Conservation (phyloP, 2,329 filamentous ascomycete species). For the Hypocrella siamensis region DNA sequence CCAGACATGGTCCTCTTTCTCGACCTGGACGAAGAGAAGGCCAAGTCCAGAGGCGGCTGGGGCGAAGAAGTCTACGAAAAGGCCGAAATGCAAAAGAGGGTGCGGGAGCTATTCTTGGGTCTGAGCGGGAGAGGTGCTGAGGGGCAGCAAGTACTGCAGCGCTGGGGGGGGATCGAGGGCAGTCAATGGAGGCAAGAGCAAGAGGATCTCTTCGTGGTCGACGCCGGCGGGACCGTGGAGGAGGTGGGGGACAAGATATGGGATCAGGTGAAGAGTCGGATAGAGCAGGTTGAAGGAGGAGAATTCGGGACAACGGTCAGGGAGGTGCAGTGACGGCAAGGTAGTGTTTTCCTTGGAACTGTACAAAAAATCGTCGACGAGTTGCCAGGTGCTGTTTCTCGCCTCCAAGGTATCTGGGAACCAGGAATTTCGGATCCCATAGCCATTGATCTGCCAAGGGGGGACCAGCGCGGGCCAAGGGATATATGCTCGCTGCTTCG, state of each 20-base stretch:
- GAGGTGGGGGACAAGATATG: slow-evolving; percentile 42
- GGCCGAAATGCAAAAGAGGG: slow-evolving; percentile 63
- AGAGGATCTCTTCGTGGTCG: slow-evolving; percentile 37
- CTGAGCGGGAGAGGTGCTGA: slow-evolving; percentile 25
- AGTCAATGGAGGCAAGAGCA: slow-evolving; percentile 29
- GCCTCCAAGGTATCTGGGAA: no score
- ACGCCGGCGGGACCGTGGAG: slow-evolving; percentile 37
- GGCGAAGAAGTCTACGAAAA: slow-evolving; percentile 83
- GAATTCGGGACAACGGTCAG: slow-evolving; percentile 30
- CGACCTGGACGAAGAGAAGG: slow-evolving; percentile 59
- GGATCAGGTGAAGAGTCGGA: slow-evolving; percentile 28
- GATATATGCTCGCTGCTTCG: no score
- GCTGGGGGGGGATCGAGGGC: slow-evolving; percentile 9
- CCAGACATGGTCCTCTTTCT: slow-evolving; percentile 84
- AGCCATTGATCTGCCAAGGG: no score
- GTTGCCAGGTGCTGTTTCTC: no score
- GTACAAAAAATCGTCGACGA: no score
- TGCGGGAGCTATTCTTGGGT: slow-evolving; percentile 57
- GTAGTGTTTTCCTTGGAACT: no score
- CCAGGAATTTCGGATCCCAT: no score
- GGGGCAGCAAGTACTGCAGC: slow-evolving; percentile 9
- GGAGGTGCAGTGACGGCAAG: no score
- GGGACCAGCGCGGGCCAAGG: no score
- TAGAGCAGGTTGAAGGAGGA: slow-evolving; percentile 33
- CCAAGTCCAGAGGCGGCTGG: slow-evolving; percentile 66